Evolutionary conservation across 768 basidiomycete species (phyloP).

Genomic region (Boletus patriciae): DNA sequence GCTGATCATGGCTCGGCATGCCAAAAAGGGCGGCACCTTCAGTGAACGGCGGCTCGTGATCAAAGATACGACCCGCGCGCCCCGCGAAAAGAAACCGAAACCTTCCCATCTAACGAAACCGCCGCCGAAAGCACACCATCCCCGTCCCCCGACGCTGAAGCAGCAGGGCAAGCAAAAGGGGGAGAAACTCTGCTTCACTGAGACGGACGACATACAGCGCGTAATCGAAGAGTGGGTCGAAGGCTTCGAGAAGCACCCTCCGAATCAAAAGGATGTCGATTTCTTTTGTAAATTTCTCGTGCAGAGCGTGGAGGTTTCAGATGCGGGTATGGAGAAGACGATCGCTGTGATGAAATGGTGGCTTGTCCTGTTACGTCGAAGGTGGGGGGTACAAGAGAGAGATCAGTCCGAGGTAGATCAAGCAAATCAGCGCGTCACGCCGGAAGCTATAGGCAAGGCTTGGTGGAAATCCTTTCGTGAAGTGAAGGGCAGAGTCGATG

Average conservation of each 20-base stretch:
- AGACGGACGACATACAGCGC: slow-evolving; percentile 69
- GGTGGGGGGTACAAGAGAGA: slow-evolving; percentile 60
- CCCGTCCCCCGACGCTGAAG: slow-evolving; percentile 51
- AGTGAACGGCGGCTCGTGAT: slow-evolving; percentile 49
- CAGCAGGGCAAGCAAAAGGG: slow-evolving; percentile 51
- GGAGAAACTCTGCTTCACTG: slow-evolving; percentile 58
- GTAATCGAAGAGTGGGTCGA: slow-evolving; percentile 78
- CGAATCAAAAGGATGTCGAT: slow-evolving; percentile 71
- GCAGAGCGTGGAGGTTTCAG: slow-evolving; percentile 63
- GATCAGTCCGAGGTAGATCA: slow-evolving; percentile 36
- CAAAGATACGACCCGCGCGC: slow-evolving; percentile 37
- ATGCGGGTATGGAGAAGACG: slow-evolving; percentile 69
- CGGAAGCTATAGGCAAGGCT: slow-evolving; percentile 52
- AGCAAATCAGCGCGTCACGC: slow-evolving; percentile 32
- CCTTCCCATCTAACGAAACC: slow-evolving; percentile 45
- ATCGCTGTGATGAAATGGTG: slow-evolving; percentile 80
- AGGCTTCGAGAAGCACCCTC: slow-evolving; percentile 56
- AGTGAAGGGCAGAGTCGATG: slow-evolving; percentile 67
- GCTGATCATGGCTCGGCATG: slow-evolving; percentile 55
- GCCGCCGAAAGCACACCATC: slow-evolving; percentile 55
- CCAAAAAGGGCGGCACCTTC: slow-evolving; percentile 39
- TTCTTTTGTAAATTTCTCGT: slow-evolving; percentile 73
- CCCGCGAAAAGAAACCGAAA: slow-evolving; percentile 31
- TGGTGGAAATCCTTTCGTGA: slow-evolving; percentile 84
- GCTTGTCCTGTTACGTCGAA: slow-evolving; percentile 64